Base-by-base conservation (phyloP, 2,329 filamentous ascomycete species). In the Fusarium mundagurra region DNA sequence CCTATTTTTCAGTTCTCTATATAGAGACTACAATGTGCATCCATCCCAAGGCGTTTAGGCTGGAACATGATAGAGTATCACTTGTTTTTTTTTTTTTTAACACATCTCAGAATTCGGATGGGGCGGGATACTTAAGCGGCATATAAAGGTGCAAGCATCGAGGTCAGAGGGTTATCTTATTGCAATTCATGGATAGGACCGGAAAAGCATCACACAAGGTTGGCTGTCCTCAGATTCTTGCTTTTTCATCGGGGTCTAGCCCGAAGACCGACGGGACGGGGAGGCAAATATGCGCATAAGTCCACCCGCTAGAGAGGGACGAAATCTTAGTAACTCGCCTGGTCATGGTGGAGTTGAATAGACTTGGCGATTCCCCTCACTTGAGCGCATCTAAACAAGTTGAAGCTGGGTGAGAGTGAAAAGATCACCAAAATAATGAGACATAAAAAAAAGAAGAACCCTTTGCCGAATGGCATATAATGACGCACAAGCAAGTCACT, bases 1-100 rank as follows among this genome's bases (percentile, higher is more conserved):
- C 41, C 31, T 61, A 47, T 71, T 64, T 65, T 62, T 71, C 58
- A 68, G 66, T 61, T 73, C 72, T 73, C 70, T 66, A 72, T 54
- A 68, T 43, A 67, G 64, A 73, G 61, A 69, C 55, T 64, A 65
- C 64, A 59, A 70, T 60, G 65, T 78, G 76, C 77, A 79, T 77
- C 66, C 72, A 75, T 75, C 67, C 61, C 61, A 76, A 75, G 80
- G 80, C 80, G 80, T 81, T 81, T 72, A 68, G 79, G 77, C 64
- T 77, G 76, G 77, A 75, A 67, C 72, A 77, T 72, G 68, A 81
- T 81, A 81, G 80, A 81, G 70, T 67, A 65, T 77, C 64, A 27
- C 39, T 36, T 53, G 17, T 51, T 51, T 24, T 48, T 22, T 71
- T 66, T 27, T 14, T 14, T 71, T 65, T 20, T 71, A 63, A 72